Conservation (phyloP, 192 early-diverging fungal genomes). For the Coemansia biformis region DNA sequence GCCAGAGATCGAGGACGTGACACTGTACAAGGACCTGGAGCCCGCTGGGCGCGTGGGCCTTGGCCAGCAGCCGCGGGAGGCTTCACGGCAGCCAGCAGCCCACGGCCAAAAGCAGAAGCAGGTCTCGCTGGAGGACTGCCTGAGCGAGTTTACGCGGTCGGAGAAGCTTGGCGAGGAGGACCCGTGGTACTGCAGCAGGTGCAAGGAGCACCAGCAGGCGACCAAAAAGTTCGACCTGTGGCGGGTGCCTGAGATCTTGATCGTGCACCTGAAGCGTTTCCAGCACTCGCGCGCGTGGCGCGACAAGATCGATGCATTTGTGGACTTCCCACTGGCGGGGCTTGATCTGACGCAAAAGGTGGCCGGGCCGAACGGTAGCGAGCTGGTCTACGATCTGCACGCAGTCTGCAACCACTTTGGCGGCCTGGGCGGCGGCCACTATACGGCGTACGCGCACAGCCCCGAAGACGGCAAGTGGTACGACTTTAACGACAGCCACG, state of each 20-base stretch:
- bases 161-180: conserved; percentile 72
- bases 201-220: conserved; percentile 68
- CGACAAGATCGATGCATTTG: conserved; percentile 68
- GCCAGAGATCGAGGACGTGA: conserved; percentile 36
- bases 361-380: conserved; percentile 20
- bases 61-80: conserved; percentile 7
- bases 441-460: conserved; percentile 75
- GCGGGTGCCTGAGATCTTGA: conserved; percentile 70
- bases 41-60: conserved; percentile 3
- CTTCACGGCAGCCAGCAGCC: conserved; percentile 1
- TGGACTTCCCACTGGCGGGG: conserved; percentile 63
- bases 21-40: conserved; percentile 15
- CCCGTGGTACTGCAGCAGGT: conserved; percentile 73
- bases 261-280: conserved; percentile 81
- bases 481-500: conserved; percentile 74
- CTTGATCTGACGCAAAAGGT: conserved; percentile 59
- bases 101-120: conserved; percentile 2
- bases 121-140: conserved; percentile 63
- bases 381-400: conserved; percentile 64
- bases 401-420: conserved; percentile 81
- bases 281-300: conserved; percentile 59
- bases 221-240: conserved; percentile 80
- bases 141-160: conserved; percentile 68
- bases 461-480: conserved; percentile 65
- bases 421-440: conserved; percentile 78